Base-by-base conservation (phyloP, 805 yeast species). In the Blastobotrys chiropterorum region DNA sequence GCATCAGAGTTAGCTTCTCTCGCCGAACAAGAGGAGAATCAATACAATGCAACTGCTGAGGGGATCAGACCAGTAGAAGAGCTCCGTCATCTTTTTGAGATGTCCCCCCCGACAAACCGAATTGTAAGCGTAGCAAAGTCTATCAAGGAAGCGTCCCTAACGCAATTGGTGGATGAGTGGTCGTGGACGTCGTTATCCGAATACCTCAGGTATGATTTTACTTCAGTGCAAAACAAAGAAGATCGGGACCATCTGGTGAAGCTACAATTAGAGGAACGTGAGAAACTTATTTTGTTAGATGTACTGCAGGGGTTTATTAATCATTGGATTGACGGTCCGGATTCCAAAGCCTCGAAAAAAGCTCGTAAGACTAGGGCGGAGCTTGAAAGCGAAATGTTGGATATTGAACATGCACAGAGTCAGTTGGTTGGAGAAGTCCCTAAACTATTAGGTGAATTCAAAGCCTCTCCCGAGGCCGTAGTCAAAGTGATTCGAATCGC, bases 131-230 rank as follows among this genome's bases (percentile, higher is more conserved):
- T 26, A 11, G 34, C 34, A 26, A 26, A 26, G 34, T 26, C 34
- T 5, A 26, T 26, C 11, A 26, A 26, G 34, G 34, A 26, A 26
- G 34, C 34, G 5, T 26, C 34, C 8, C 22, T 40, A 26, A 26
- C 34, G 11, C 34, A 53, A 15, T 26, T 44, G 13, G 50, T 46
- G 57, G n/a, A 38, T 8, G 26, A 34, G n/a, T 46, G 48, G 48
- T 8, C 14, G 20, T 73, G 80, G 63, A 75, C 73, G 46, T 57
- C 67, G 16, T 59, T 79, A 11, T 55, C 75, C 1, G 65, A 70
- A 1, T 78, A 74, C 56, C 60, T 75, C 2, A 57, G 75, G 16
- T 68, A 71, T 44, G 87, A 57, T 38, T 56, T 56, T 48, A 52
- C 58, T 6, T 48, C 57, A 20, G 42, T 55, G 22, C 15, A 31